A percentile compares a stretch with the other conserved stretches of the same genome.
These are phyloP conservation scores for Physcomitrium patens DNA, from an alignment of 225 moss, liverwort and hornwort species.

Conservation along the genomic window DNA sequence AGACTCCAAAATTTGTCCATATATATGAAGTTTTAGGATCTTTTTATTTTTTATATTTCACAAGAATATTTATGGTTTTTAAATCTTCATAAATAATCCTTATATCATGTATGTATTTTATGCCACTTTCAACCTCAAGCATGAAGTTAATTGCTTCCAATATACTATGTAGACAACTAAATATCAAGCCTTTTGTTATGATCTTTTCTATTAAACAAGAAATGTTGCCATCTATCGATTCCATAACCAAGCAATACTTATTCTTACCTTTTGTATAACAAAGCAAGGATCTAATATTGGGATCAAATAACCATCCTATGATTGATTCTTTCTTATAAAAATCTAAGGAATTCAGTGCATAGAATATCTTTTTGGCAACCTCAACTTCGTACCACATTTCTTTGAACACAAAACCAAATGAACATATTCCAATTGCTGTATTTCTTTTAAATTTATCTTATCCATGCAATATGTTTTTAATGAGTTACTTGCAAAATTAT, in stretches of 20 bases:
- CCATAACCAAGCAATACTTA: not conserved
- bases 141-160: conserved; percentile 4
- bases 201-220: not conserved
- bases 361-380: not conserved
- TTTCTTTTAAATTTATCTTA: not conserved
- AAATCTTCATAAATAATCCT: conserved; percentile 10
- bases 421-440: not conserved
- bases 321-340: not conserved
- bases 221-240: not conserved
- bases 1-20: not conserved
- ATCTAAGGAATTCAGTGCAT: not conserved
- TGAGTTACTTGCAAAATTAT: no score
- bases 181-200: not conserved
- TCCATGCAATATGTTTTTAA: not conserved
- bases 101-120: conserved; percentile 2
- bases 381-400: not conserved
- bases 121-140: conserved; percentile 2
- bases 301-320: not conserved
- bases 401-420: not conserved
- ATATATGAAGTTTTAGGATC: not conserved
- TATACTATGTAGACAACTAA: not conserved
- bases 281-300: not conserved
- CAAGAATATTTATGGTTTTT: conserved; percentile 16
- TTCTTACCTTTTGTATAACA: not conserved
- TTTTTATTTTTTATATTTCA: not conserved